A percentile compares a stretch with the other conserved stretches of the same genome.
Evolutionary conservation across 345 rosid species (phyloP).

Genomic region (Eucalyptus microcorys): DNA sequence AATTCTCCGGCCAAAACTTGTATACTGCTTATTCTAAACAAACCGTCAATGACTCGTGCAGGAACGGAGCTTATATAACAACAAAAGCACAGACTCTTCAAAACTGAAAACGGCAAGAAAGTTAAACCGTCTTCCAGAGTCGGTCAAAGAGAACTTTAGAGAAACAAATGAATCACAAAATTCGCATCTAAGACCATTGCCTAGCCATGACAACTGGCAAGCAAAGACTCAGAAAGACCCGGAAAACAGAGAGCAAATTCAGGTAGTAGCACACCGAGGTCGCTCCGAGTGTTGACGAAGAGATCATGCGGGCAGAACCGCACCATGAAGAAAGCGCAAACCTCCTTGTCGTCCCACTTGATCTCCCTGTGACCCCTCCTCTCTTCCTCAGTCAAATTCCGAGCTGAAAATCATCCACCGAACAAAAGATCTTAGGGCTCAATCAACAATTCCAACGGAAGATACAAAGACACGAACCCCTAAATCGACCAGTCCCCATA

Average conservation of each 20-base stretch:
- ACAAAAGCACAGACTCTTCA: neutral
- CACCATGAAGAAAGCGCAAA: constrained; percentile 89
- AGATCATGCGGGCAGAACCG: constrained; percentile 97
- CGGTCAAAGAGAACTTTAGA: neutral
- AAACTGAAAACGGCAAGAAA: neutral
- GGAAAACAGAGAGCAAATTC: neutral
- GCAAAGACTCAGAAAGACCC: neutral
- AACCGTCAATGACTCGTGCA: neutral
- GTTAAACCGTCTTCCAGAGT: neutral
- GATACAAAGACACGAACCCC: neutral
- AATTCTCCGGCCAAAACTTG: neutral
- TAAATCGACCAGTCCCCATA: neutral
- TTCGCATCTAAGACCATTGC: neutral
- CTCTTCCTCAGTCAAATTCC: constrained; percentile 85
- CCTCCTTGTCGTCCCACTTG: constrained; percentile 92
- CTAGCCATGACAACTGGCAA: neutral
- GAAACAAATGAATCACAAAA: neutral
- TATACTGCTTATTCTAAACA: neutral
- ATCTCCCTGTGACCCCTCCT: constrained; percentile 73
- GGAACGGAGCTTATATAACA: neutral
- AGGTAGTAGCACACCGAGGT: constrained; percentile 57
- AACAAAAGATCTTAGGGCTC: neutral
- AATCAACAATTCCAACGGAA: neutral
- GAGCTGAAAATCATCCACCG: constrained; percentile 27
- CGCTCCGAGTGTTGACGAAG: constrained; percentile 94